Base-by-base conservation (phyloP, 345 rosid species). In the Eucalyptus decipiens region DNA sequence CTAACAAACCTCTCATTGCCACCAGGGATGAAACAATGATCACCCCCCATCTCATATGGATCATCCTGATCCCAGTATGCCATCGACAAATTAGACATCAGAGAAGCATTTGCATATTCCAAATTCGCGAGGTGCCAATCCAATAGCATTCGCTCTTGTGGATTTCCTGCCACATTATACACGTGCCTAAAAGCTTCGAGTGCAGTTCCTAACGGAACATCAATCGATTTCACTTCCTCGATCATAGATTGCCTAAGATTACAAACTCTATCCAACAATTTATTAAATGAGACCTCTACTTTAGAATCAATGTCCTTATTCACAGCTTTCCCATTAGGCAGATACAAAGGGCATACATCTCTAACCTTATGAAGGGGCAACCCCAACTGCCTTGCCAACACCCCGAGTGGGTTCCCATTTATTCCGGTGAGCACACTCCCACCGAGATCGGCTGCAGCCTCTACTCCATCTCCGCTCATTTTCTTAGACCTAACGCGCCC, bases 51-150 rank as follows among this genome's bases (percentile, higher is more conserved):
- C 92, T 98, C 99, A 90, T 95, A 98, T 2, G 99, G 99, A 90
- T 98, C 99, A 94, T 98, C 99, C 90, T 97, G 99, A 94, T 98
- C 99, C 99, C 99, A 98, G 89, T 96, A 97, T 0, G 97, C 97
- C 99, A 98, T 95, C 9, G 99, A 98, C 90, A 98, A 89, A 92
- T 96, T 95, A 50, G 98, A 94, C 93, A 98, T 95, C 90, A 97
- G 89, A 2, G 99, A 94, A 89, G 99, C 99, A 93, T 98, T 98
- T 18, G 99, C 99, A 86, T 96, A 98, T 88, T 98, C 98, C 88
- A 97, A 94, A 90, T 97, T 97, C 1, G 99, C 99, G 86, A 97
- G 95, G 93, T 97, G 99, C 99, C 99, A 97, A 92, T 97, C 92
- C 88, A 97, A 93, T 45, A 97, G 92, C 99, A 97, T 97, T 51